Evolutionary conservation across 163 green algal species (phyloP), one percentile per base, ranked within the genome.

Genomic region (Trebouxia gelatinosa): DNA sequence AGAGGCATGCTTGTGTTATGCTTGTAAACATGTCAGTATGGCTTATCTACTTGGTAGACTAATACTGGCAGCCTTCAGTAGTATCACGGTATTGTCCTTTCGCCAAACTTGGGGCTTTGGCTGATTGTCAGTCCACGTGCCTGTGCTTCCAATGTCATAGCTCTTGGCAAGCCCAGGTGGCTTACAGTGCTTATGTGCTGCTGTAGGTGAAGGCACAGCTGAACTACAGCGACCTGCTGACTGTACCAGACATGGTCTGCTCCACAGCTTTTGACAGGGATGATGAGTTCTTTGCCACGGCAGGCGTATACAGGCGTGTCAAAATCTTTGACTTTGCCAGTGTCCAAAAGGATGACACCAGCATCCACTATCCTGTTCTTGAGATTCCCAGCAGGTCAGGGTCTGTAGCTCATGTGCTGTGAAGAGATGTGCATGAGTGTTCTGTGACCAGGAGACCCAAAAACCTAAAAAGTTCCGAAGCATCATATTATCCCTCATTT

Each of bases 281-380:
- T n/a, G 90, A 96, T 72, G 88, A 94, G 81, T 90, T 93, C 48
- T 95, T 98, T 78, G 94, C 93, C 0, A 95, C 92, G 3, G 94
- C 93, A 6, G 93, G 93, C n/a, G 94, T 95, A 28, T 91, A 80
- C 16, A 81, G 90, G 31, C 82, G 85, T 43, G 89, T 97, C 74
- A 93, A 93, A 71, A 82, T 95, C 39, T 94, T 91, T 43, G 80
- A 88, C 66, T 91, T 84, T 50, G 31, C 59, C 1, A 61, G 59
- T 4, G 82, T 91, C 35, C 74, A 91, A 57, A 40, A 61, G 7
- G 21, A 37, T 7, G 29, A 61, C 23, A 61, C 67, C 31, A 81
- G 79, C 74, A 83, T 88, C 23, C 85, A 92, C 46, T 89, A 86
- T 50, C 91, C 91, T 2, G 88, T 91, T 31, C 67, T 87, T 29